Evolutionary conservation across 2,329 filamentous ascomycete species (phyloP).

Genomic region (Sclerotinia spermophila): DNA sequence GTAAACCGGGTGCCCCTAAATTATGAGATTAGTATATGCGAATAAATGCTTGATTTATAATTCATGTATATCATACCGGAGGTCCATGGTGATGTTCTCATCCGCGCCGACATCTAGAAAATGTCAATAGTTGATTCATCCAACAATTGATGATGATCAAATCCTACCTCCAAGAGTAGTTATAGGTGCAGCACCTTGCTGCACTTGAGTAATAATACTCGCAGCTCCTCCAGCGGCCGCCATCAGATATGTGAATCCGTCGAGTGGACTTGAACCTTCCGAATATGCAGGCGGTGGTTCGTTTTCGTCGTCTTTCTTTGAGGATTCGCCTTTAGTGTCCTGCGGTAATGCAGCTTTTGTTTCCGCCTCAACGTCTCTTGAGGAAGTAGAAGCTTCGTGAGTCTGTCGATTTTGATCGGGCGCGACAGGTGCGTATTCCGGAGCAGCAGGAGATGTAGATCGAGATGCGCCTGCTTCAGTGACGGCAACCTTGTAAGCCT

Average conservation of each 20-base stretch:
- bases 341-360: constrained; percentile 81
- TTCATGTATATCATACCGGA: constrained; percentile 62
- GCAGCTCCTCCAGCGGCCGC: constrained; percentile 92
- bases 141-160: constrained; percentile 7
- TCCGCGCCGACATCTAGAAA: constrained; percentile 72
- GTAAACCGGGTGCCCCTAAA: constrained; percentile 86
- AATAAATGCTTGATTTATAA: constrained; percentile 7
- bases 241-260: constrained; percentile 95
- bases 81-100: constrained; percentile 91
- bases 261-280: constrained; percentile 88
- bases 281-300: constrained; percentile 96
- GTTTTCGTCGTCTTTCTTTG: constrained; percentile 74
- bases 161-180: constrained; percentile 79
- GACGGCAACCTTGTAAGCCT: constrained; percentile 39
- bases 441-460: constrained; percentile 55
- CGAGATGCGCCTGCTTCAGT: constrained; percentile 39
- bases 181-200: constrained; percentile 81
- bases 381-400: constrained; percentile 27
- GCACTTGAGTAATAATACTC: constrained; percentile 99
- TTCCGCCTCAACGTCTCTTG: constrained; percentile 57
- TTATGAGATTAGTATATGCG: constrained; percentile 33
- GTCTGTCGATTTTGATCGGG: constrained; percentile 35
- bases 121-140: constrained; percentile 18
- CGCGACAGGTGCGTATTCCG: constrained; percentile 51
- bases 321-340: constrained; percentile 73